A percentile compares a stretch with the other conserved stretches of the same genome.
phyloP scores from a whole-genome alignment of 306 rosid genomes.

The Quercus aquifolioides region DNA sequence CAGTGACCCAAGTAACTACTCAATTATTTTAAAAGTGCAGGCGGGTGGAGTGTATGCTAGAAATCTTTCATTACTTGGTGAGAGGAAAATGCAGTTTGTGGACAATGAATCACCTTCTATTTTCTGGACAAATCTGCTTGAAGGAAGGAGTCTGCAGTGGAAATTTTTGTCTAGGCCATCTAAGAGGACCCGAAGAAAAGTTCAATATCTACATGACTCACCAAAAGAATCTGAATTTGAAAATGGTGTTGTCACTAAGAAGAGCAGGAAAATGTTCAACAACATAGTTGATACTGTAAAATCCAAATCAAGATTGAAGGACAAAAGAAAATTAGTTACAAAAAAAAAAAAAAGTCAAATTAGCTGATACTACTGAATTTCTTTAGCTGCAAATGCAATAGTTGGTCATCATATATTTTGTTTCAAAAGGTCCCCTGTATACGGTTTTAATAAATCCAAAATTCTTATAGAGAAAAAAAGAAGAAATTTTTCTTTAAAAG shows the following conservation, averaged over 20 bases:
- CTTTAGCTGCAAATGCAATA: background rate
- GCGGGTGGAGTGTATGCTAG: conserved; percentile 46
- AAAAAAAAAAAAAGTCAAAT: conserved; percentile 29
- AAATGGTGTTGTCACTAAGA: conserved; percentile 29
- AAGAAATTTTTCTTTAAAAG: background rate
- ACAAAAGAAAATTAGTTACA: conserved; percentile 24
- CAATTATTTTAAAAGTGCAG: conserved; percentile 38
- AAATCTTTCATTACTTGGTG: conserved; percentile 38
- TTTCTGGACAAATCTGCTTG: conserved; percentile 59
- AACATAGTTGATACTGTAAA: conserved; percentile 8
- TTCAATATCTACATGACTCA: conserved; percentile 24
- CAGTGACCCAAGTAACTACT: conserved; percentile 22
- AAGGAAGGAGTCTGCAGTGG: conserved; percentile 53
- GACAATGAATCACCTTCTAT: conserved; percentile 31
- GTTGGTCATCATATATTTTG: conserved; percentile 4
- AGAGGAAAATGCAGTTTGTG: conserved; percentile 26
- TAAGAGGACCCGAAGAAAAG: conserved; percentile 58
- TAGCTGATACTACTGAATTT: conserved; percentile 22
- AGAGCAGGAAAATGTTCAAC: conserved; percentile 38
- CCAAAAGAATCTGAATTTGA: conserved; percentile 27
- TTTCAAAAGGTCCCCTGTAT: background rate
- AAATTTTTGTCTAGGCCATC: conserved; percentile 47
- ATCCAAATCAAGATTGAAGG: conserved; percentile 24
- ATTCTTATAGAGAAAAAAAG: background rate
- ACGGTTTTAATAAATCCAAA: background rate